Percentiles rank a stretch among this genome's conserved stretches.
phyloP scores from a whole-genome alignment of 805 yeast genomes.

The Metschnikowia henanensis region DNA sequence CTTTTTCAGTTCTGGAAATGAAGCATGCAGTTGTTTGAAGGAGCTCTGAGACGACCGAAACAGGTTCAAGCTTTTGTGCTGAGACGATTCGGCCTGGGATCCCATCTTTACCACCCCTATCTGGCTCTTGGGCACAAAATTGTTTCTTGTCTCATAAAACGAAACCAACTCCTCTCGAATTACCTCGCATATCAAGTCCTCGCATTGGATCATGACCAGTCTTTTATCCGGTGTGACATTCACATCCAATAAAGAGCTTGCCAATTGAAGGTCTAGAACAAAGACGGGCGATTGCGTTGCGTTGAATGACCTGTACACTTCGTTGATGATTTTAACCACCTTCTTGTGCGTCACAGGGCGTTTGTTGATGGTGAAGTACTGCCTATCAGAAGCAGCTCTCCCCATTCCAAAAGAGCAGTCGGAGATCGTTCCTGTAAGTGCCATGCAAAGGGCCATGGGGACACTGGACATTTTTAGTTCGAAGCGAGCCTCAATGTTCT shows the following conservation, averaged over 20 bases:
- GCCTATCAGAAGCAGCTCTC: constrained; percentile 71
- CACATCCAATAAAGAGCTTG: constrained; percentile 62
- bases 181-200: constrained; percentile 53
- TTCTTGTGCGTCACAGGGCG: constrained; percentile 68
- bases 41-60: constrained; percentile 21
- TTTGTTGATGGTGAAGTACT: constrained; percentile 67
- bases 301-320: constrained; percentile 70
- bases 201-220: constrained; percentile 66
- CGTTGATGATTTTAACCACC: constrained; percentile 62
- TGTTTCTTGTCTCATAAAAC: constrained; percentile 45
- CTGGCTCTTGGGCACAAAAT: constrained; percentile 35
- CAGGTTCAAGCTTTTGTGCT: constrained; percentile 1
- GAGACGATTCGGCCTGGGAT: background rate
- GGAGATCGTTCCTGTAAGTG: constrained; percentile 61
- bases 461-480: constrained; percentile 18
- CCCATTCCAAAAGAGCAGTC: constrained; percentile 73
- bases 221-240: constrained; percentile 94
- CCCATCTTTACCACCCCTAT: constrained; percentile 26
- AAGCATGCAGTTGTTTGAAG: background rate
- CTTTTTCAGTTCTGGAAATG: constrained; percentile 9
- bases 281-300: constrained; percentile 72
- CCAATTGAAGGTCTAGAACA: constrained; percentile 57
- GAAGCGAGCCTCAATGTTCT: constrained; percentile 27
- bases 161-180: constrained; percentile 50
- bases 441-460: constrained; percentile 9